A percentile compares a stretch with the other conserved stretches of the same genome.
Evolutionary conservation across 164 flowering plant genomes (phyloP).

Genomic region (Liriodendron chinense): DNA sequence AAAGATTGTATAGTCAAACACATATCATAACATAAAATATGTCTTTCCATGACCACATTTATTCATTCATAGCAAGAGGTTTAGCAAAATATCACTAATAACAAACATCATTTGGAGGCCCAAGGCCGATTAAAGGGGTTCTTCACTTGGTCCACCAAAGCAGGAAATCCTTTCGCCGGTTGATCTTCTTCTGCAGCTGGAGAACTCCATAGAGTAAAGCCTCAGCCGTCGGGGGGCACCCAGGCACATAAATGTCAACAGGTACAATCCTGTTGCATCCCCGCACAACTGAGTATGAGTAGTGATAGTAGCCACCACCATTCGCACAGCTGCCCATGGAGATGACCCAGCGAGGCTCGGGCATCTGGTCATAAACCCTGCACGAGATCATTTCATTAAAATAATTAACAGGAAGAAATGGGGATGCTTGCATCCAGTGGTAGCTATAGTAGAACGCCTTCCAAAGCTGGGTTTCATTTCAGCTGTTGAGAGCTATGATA

Average conservation of each 20-base stretch:
- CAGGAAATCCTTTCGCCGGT: slow-evolving; percentile 90
- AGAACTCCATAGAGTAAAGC: slow-evolving; percentile 91
- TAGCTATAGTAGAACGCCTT: no score
- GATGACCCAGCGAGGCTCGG: slow-evolving; percentile 98
- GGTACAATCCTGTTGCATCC: slow-evolving; percentile 98
- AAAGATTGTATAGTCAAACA: no score
- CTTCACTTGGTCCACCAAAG: slow-evolving; percentile 89
- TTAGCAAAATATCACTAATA: neutral
- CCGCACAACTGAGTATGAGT: slow-evolving; percentile 94
- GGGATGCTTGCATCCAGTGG: no score
- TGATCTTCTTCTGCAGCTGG: slow-evolving; percentile 97
- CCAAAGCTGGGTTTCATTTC: no score
- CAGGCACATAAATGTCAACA: slow-evolving; percentile 96
- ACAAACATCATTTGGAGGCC: neutral
- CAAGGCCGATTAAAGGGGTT: neutral
- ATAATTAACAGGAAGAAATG: no score
- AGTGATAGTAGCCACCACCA: slow-evolving; percentile 98
- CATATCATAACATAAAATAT: no score
- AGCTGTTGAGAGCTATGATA: no score
- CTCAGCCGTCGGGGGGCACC: slow-evolving; percentile 98
- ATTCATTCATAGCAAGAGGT: neutral
- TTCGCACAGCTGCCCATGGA: slow-evolving; percentile 99
- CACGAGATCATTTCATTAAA: no score
- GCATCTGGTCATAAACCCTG: slow-evolving; percentile 99
- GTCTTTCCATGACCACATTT: neutral